Evolutionary conservation across 352 stramenopile genomes (phyloP), one percentile per base, ranked within the genome.

Genomic region (Phytophthora constricta): DNA sequence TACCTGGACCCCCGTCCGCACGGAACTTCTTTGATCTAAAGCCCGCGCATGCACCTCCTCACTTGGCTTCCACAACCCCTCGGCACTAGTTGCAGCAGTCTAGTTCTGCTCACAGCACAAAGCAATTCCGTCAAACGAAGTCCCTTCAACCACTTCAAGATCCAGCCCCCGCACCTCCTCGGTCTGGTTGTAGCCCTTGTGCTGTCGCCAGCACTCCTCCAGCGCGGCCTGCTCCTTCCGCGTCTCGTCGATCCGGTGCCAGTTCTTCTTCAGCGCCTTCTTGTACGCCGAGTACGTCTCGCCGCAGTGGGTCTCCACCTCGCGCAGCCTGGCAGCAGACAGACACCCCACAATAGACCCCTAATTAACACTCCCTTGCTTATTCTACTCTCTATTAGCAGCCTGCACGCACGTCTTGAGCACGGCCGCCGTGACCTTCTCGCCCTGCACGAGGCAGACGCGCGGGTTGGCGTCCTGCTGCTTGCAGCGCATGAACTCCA

Each of bases 231-330:
- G 81, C 66, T 96, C 85, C 79, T 95, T 94, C 65, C 88, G 80
- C 67, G 85, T 87, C 60, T 92, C 78, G 39, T 97, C 84, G 42
- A 93, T 83, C 72, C 90, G 83, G 70, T 93, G 86, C 86, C 86
- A 95, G 79, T 93, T 97, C 78, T 91, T 89, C 80, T 95, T 91
- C 11, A 97, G 72, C 60, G 87, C 89, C 72, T 85, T 84, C 76
- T 96, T 93, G 84, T 96, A 97, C 74, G 85, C 85, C 61, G 77
- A 61, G 79, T 91, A 97, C 50, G 85, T 87, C 46, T 94, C 87
- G n/a, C 86, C 87, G 76, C 89, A 97, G 66, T 95, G 68, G 34
- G 65, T 86, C 70, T 97, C 89, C 11, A 93, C 68, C 53, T 91
- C 80, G 41, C 82, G 84, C 54, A 97, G 76, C 34, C 88, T 96